Conservation (phyloP, 2,329 filamentous ascomycete species). For the Pseudocercospora pini-densiflorae region DNA sequence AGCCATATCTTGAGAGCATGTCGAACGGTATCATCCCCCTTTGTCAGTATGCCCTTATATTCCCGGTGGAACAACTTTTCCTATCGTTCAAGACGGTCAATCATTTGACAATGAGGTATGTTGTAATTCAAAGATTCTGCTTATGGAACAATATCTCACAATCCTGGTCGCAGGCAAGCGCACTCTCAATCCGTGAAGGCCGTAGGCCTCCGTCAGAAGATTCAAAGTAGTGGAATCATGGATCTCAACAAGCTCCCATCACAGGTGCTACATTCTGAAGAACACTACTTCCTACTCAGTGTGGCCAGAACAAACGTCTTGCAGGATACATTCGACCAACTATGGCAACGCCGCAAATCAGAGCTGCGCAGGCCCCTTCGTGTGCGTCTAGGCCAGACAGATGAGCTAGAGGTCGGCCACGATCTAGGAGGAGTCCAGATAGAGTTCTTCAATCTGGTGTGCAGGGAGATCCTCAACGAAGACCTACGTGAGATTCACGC, state of each 20-base stretch:
- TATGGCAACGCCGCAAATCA: slow-evolving; percentile 83
- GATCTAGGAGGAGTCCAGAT: slow-evolving; percentile 96
- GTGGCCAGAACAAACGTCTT: slow-evolving; percentile 49
- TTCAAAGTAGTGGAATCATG: not conserved
- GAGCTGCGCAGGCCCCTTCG: slow-evolving; percentile 87
- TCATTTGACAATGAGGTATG: slow-evolving; percentile 74
- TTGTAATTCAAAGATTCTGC: not conserved
- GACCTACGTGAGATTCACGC: slow-evolving; percentile 64
- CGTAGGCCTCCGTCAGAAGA: slow-evolving; percentile 2
- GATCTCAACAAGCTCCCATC: slow-evolving; percentile 30
- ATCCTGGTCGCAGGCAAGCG: slow-evolving; percentile 5
- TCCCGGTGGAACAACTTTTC: slow-evolving; percentile 72
- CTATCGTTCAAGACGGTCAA: slow-evolving; percentile 89
- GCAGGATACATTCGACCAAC: slow-evolving; percentile 70
- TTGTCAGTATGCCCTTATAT: slow-evolving; percentile 80
- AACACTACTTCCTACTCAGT: slow-evolving; percentile 49
- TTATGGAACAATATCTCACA: not conserved
- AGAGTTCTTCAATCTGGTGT: slow-evolving; percentile 88
- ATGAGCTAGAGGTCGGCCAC: slow-evolving; percentile 82
- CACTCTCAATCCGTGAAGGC: slow-evolving; percentile 5
- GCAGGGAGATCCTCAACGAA: slow-evolving; percentile 78
- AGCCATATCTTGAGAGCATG: slow-evolving; percentile 3
- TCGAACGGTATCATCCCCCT: slow-evolving; percentile 60
- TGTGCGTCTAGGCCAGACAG: slow-evolving; percentile 76
- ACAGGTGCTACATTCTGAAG: slow-evolving; percentile 42